Base-by-base conservation (phyloP, 2,329 filamentous ascomycete species). In the Fusarium transvaalense region DNA sequence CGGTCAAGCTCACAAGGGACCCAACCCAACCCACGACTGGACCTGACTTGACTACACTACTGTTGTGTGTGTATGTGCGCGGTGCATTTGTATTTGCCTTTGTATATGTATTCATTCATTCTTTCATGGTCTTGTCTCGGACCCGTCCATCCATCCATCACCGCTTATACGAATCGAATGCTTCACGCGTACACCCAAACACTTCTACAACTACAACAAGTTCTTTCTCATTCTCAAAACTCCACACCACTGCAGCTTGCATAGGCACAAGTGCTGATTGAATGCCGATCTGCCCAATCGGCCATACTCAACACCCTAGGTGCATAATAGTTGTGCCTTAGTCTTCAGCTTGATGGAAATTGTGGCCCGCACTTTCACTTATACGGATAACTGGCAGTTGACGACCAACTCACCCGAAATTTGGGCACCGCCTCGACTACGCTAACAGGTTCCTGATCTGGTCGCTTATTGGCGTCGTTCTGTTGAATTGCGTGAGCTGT, bases 321-420 rank as follows among this genome's bases (percentile, higher is more conserved):
- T 64, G 57, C 45, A 63, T 62, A 35, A 27, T 57, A 42, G 38
- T 41, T 39, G 46, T 46, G 38, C 51, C 42, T 48, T 56, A 52
- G 50, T 45, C 47, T 52, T 57, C 39, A 60, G 27, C 51, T 38
- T 61, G 27, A 46, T 37, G 50, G 39, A 68, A 29, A 52, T 52
- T 34, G 55, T 46, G 66, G 63, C 52, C 48, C 51, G 21, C 58
- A 38, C 61, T 54, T 52, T 54, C 66, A 66, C 66, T 69, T 69
- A 69, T 45, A 68, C 51, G 39, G 56, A 39, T 38, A 23, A 51
- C 29, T 42, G 57, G 31, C 32, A 53, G 35, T 34, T 25, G 7
- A 48, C 35, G 19, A 59, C 35, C 39, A 43, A 41, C 42, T 46
- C 25, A 17, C 34, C 29, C 60, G 34, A n/a, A 34, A 42, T 19